Evolutionary conservation across 208 protist genomes (phyloP).

Genomic region (Trypanosoma melophagium): DNA sequence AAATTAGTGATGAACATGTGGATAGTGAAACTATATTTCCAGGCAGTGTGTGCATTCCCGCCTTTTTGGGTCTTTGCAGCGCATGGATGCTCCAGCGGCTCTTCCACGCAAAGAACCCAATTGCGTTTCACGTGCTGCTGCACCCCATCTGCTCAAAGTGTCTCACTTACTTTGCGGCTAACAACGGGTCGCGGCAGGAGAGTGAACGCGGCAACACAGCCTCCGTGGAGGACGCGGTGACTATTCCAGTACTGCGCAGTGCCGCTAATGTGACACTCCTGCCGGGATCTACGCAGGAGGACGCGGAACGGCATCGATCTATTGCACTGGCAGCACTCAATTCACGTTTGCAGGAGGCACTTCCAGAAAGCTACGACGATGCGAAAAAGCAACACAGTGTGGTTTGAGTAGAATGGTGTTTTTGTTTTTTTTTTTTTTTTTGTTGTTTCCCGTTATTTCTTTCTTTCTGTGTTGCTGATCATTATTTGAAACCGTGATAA

Average conservation of each 20-base stretch:
- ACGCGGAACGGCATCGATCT: constrained; percentile 71
- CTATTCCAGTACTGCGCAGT: constrained; percentile 15
- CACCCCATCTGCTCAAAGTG: constrained; percentile 7
- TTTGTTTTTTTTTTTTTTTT: too few species aligned
- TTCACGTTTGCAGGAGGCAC: constrained; percentile 40
- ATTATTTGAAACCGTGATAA: too few species aligned
- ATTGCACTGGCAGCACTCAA: constrained; percentile 68
- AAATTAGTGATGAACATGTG: constrained; percentile 20
- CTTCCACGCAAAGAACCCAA: neutral
- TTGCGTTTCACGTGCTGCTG: constrained; percentile 15
- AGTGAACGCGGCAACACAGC: neutral
- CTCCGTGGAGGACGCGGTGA: neutral
- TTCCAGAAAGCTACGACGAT: neutral
- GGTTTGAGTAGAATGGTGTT: too few species aligned
- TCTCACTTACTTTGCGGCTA: neutral
- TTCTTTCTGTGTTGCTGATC: too few species aligned
- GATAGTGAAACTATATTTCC: constrained; percentile 16
- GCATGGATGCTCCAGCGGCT: constrained; percentile 15
- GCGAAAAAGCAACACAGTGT: too few species aligned
- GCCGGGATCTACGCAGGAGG: constrained; percentile 68
- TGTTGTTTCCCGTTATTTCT: too few species aligned
- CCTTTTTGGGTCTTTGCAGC: constrained; percentile 17
- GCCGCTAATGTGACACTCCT: constrained; percentile 25
- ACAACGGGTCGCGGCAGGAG: neutral
- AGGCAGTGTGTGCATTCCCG: constrained; percentile 22